Base-by-base conservation (phyloP, 345 rosid genomes). In the Eucalyptus sp. region DNA sequence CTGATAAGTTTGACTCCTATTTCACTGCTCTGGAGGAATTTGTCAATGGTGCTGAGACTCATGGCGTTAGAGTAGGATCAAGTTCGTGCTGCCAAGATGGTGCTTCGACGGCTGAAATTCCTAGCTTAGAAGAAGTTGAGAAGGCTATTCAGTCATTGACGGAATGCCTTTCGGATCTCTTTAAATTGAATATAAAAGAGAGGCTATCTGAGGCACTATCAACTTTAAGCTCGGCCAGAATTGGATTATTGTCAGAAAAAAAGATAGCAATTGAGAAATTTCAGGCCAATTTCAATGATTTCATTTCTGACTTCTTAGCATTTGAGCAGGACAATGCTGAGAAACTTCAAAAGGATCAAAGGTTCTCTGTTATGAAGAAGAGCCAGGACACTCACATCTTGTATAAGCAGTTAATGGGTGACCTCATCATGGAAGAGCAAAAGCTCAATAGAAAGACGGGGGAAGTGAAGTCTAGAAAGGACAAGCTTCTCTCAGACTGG, bases 141-240 rank as follows among this genome's bases (percentile, higher is more conserved):
- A 31, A 64, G 49, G 90, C 90, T 60, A 89, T 50, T 25, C 87
- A 54, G 81, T 89, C 52, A 37, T 84, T 89, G 33, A 89, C 27
- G 83, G 90, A 89, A 64, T 86, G 90, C 64, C 90, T 89, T 27
- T 86, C 85, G 14, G 88, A 89, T 58, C 88, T 60, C 50, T 89
- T 86, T 51, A 89, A 86, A 87, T 52, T 86, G 88, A 86, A 89
- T 87, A 64, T 89, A 29, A 89, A 89, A 46, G 86, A 89, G 14
- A 85, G 85, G 80, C 88, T 89, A 27, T 33, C 83, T 12, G 66
- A 86, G 27, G 88, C 87, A 27, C 80, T 86, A n/a, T 89, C 85
- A 37, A 89, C 88, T 13, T 50, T 89, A 68, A 85, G 83, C 25
- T 4, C 8, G 5, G 88, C 88, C 18, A 24, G 41, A 51, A 31